Conservation (phyloP, 768 basidiomycete genomes). For the Tricholomella constricta region DNA sequence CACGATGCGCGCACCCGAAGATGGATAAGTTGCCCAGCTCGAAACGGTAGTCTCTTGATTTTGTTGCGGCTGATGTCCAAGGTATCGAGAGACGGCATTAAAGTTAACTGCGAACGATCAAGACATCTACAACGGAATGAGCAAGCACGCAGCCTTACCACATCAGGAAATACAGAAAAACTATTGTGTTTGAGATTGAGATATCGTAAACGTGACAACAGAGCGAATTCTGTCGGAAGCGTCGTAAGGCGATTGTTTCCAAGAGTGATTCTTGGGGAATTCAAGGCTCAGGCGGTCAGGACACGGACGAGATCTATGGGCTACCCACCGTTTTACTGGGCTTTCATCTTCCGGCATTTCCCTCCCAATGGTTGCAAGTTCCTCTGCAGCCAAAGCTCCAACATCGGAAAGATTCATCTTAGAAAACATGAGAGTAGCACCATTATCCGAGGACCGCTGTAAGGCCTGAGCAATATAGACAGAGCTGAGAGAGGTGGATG, state of each 20-base stretch:
- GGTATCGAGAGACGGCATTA: constrained; percentile 87
- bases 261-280: constrained; percentile 69
- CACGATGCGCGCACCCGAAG: constrained; percentile 60
- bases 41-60: constrained; percentile 74
- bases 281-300: neutral
- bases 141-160: constrained; percentile 57
- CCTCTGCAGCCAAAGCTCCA: constrained; percentile 70
- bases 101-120: constrained; percentile 61
- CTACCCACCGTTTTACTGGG: constrained; percentile 60
- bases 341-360: constrained; percentile 50
- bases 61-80: constrained; percentile 94
- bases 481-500: constrained; percentile 46
- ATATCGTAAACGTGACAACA: constrained; percentile 76
- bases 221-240: constrained; percentile 73
- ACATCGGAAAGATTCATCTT: constrained; percentile 79
- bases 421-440: constrained; percentile 83
- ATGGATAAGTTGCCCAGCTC: constrained; percentile 76
- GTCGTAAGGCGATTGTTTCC: constrained; percentile 81
- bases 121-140: constrained; percentile 5
- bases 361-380: constrained; percentile 65
- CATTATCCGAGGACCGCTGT: constrained; percentile 68
- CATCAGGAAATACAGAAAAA: constrained; percentile 81
- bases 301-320: neutral
- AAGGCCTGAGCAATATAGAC: constrained; percentile 68
- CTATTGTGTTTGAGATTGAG: constrained; percentile 86